Base-by-base conservation (phyloP, 768 basidiomycete genomes). In the Russula earlei region DNA sequence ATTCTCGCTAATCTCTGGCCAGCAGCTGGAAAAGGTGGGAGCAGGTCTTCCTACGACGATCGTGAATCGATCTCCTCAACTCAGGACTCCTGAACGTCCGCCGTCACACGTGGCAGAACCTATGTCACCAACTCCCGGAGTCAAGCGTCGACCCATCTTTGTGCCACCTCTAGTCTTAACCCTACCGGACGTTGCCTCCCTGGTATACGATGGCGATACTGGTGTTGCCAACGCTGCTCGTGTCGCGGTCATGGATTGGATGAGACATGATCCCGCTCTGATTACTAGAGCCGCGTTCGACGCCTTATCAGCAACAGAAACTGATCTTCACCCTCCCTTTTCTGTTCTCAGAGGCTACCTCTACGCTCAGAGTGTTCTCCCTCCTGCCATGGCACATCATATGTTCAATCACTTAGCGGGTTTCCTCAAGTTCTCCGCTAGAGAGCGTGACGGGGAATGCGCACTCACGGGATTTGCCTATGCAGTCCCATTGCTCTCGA, bases 191-290 rank as follows among this genome's bases (percentile, higher is more conserved):
- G 69, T 91, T 25, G 75, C 79, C 3, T 64, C 69, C 0, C 67
- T 87, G 58, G 73, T 78, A 5, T 75, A 72, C 41, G 83, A 87
- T 62, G 50, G 69, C 29, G 76, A 82, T 64, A 71, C 80, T 56
- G 63, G 67, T 4, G 74, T 88, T 25, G 77, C 84, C 11, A 75
- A 72, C 27, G 72, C 78, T 3, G 81, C 87, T 20, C 77, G 81
- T 41, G 74, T 74, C 25, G 71, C 78, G 5, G 64, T 88, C 40
- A 61, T 85, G 15, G 82, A 86, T 56, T 67, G 84, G 45, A 83
- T 89, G 80, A 77, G 86, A 20, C 84, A 87, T 63, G 87, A 91
- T 62, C 83, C 87, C 5, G 74, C 74, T 15, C 71, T 87, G n/a
- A 69, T 89, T 27, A 72, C 78, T 12, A 77, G 85, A 10, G 79